These are phyloP conservation scores for Trichoderma breve DNA, from an alignment of 2,329 filamentous ascomycete genomes.

Conservation along the genomic window DNA sequence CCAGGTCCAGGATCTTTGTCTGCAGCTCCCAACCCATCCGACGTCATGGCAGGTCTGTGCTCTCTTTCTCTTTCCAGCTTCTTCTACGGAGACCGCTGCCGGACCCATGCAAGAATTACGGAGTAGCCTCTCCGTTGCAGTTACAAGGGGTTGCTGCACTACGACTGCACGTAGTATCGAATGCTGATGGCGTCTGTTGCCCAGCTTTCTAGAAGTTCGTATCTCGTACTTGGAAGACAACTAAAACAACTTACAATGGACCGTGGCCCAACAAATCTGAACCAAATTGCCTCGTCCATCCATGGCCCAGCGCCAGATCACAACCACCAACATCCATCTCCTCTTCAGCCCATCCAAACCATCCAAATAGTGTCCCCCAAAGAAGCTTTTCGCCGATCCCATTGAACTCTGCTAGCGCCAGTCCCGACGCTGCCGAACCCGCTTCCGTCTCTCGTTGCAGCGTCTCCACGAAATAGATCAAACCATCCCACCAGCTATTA, in stretches of 20 bases:
- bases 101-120: neutral
- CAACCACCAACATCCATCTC: neutral
- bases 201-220: slow-evolving; percentile 1
- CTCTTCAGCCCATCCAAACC: neutral
- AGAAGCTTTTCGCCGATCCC: slow-evolving; percentile 7
- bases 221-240: neutral
- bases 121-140: neutral
- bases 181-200: neutral
- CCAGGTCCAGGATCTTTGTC: neutral
- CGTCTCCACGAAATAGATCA: neutral
- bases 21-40: neutral
- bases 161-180: neutral
- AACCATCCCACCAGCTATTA: neutral
- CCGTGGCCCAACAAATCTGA: neutral
- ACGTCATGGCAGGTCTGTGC: slow-evolving; percentile 16
- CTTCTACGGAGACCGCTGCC: neutral
- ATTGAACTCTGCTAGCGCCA: slow-evolving; percentile 13
- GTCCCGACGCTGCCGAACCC: slow-evolving; percentile 5
- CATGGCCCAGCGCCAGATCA: neutral
- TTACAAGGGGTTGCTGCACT: neutral
- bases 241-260: neutral
- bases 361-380: neutral
- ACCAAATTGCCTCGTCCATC: neutral
- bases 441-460: neutral
- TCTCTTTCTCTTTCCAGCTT: neutral